These are phyloP conservation scores for Torrubiella hemipterigena DNA, from an alignment of 2,329 filamentous ascomycete species.

Conservation along the genomic window DNA sequence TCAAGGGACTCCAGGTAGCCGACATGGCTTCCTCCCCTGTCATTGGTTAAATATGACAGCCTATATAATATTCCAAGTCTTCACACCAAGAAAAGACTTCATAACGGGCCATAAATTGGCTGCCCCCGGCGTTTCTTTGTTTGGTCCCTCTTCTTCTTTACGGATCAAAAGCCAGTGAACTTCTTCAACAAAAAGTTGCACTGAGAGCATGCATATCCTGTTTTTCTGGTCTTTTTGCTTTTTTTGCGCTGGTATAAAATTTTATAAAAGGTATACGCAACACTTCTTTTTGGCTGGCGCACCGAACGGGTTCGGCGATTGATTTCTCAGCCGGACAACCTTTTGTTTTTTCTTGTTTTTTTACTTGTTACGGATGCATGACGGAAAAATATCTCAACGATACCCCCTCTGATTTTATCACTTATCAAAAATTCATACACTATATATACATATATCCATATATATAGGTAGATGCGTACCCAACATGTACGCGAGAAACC, in stretches of 20 bases:
- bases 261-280: conserved; percentile 6
- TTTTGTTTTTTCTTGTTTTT: background rate
- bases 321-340: no score
- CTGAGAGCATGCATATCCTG: conserved; percentile 13
- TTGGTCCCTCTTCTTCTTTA: conserved; percentile 11
- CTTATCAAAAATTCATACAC: no score
- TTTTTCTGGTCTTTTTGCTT: background rate
- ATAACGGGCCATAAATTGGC: conserved; percentile 8
- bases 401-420: conserved; percentile 7
- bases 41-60: no score
- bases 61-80: no score
- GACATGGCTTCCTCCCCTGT: conserved; percentile 34
- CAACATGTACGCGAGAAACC: no score
- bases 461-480: no score
- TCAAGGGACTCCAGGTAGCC: conserved; percentile 63
- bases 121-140: conserved; percentile 4
- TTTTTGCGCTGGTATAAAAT: no score
- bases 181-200: conserved; percentile 31
- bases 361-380: conserved; percentile 7
- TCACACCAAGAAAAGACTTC: conserved; percentile 13
- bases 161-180: conserved; percentile 17
- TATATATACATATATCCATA: background rate
- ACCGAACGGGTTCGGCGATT: background rate
- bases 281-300: background rate
- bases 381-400: conserved; percentile 9